Evolutionary conservation across 768 basidiomycete genomes (phyloP).

Genomic region (Leccinum disarticulatum): DNA sequence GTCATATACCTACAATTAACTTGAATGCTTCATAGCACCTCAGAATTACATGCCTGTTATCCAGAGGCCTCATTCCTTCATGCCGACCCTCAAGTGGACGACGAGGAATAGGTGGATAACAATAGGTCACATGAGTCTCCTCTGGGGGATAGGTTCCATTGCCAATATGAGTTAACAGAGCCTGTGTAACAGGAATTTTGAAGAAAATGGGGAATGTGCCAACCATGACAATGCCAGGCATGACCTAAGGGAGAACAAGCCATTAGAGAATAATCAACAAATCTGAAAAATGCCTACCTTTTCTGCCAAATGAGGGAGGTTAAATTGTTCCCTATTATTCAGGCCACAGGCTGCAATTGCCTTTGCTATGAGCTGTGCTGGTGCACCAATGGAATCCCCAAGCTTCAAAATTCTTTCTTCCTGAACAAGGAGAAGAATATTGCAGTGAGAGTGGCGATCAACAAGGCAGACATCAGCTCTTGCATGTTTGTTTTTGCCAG

Average conservation of each 20-base stretch:
- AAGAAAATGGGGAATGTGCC: neutral
- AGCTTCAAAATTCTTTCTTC: no score
- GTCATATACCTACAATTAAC: neutral
- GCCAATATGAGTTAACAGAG: neutral
- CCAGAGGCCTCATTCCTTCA: neutral
- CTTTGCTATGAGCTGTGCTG: neutral
- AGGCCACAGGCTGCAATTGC: neutral
- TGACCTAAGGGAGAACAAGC: neutral
- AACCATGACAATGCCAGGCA: neutral
- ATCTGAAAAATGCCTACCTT: neutral
- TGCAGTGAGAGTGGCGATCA: neutral
- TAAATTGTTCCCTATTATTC: neutral
- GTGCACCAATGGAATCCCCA: no score
- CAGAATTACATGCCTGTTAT: neutral
- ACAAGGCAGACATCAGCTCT: neutral
- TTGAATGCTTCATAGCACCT: neutral
- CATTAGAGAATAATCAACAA: neutral
- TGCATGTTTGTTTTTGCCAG: neutral
- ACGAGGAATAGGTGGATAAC: neutral
- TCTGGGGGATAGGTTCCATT: neutral
- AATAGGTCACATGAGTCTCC: neutral
- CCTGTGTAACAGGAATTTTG: neutral
- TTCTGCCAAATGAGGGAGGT: neutral
- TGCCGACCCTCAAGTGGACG: no score
- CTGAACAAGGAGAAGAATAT: neutral